Conservation (phyloP, 2,329 filamentous ascomycete species). For the Curvularia sp. region DNA sequence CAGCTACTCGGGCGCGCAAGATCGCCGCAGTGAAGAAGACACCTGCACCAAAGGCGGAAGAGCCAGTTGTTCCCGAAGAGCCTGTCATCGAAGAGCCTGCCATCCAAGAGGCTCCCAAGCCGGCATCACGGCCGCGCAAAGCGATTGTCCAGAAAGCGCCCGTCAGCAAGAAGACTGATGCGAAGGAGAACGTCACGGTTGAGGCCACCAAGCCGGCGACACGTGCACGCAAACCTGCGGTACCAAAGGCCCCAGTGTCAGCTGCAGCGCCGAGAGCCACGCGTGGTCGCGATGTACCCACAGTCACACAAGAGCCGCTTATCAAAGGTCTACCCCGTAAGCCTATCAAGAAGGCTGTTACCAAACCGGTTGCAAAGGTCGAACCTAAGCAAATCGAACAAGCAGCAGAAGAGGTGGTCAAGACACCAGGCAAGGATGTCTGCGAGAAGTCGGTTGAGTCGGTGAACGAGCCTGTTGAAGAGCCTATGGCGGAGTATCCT, state of each 20-base stretch:
- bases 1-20: slow-evolving; percentile 29
- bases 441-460: neutral
- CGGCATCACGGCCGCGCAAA: slow-evolving; percentile 29
- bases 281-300: slow-evolving; percentile 30
- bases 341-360: slow-evolving; percentile 28
- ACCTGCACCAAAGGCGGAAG: slow-evolving; percentile 18
- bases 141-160: slow-evolving; percentile 27
- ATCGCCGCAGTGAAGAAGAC: slow-evolving; percentile 27
- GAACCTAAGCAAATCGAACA: slow-evolving; percentile 16
- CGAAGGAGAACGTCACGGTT: slow-evolving; percentile 16
- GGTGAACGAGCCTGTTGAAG: slow-evolving; percentile 15
- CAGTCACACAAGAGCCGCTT: slow-evolving; percentile 31
- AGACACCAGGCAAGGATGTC: neutral
- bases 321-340: slow-evolving; percentile 40
- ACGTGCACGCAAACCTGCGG: slow-evolving; percentile 30
- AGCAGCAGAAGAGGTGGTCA: slow-evolving; percentile 17
- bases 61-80: slow-evolving; percentile 19
- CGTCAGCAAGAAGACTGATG: slow-evolving; percentile 18
- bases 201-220: slow-evolving; percentile 30
- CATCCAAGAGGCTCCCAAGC: slow-evolving; percentile 25
- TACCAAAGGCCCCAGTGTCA: slow-evolving; percentile 19
- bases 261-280: slow-evolving; percentile 26
- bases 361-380: slow-evolving; percentile 21
- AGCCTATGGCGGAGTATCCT: slow-evolving; percentile 32
- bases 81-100: slow-evolving; percentile 11